Evolutionary conservation across 2,329 filamentous ascomycete species (phyloP).

Genomic region (Exophiala oligosperma): DNA sequence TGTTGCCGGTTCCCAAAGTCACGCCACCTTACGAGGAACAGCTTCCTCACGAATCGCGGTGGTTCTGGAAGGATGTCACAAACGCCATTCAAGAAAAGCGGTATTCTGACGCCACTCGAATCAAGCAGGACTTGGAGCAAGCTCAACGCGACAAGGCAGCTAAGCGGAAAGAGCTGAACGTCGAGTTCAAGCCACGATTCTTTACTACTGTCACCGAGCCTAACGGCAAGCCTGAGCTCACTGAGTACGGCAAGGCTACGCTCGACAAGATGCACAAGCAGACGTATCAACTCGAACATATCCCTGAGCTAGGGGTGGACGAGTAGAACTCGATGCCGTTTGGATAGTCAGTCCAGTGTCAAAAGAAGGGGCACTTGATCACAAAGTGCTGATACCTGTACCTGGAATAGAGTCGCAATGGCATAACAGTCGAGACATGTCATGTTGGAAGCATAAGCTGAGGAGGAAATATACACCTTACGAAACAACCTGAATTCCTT

Average conservation of each 20-base stretch:
- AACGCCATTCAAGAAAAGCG: conserved; percentile 81
- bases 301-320: conserved; percentile 21
- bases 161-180: conserved; percentile 68
- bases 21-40: conserved; percentile 76
- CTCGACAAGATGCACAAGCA: conserved; percentile 55
- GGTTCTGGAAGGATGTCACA: conserved; percentile 85
- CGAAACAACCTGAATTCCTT: no score
- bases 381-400: no score
- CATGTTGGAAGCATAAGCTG: no score
- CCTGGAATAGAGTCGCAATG: no score
- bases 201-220: conserved; percentile 67
- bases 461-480: no score
- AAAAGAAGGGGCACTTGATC: no score
- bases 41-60: conserved; percentile 83
- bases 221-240: conserved; percentile 63
- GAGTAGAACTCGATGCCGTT: neutral
- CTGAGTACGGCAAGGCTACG: conserved; percentile 59
- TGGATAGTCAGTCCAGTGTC: no score
- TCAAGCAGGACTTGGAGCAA: conserved; percentile 93
- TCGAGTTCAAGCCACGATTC: conserved; percentile 82
- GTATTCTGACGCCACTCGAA: conserved; percentile 76
- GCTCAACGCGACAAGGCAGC: conserved; percentile 81
- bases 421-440: no score
- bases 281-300: conserved; percentile 20
- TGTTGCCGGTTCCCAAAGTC: conserved; percentile 75